A percentile compares a stretch with the other conserved stretches of the same genome.
Conservation (phyloP, 2,329 filamentous ascomycete genomes). For the Corinectria fuckeliana region DNA sequence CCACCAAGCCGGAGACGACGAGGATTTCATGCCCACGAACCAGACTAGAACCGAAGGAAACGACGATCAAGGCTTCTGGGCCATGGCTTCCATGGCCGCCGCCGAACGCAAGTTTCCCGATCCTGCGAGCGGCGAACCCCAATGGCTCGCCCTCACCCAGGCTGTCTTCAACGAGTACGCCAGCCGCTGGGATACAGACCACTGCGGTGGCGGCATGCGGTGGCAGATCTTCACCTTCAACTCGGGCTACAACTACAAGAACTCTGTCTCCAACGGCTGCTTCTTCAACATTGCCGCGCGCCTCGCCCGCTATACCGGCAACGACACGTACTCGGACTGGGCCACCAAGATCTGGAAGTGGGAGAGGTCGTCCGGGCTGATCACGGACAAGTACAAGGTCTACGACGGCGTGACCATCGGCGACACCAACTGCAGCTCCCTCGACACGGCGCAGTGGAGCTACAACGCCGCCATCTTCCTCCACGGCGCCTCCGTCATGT, state of each 20-base stretch:
- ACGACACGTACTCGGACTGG: slow-evolving; percentile 79
- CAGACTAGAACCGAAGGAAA: slow-evolving; percentile 69
- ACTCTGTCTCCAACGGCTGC: slow-evolving; percentile 72
- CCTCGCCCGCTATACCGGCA: slow-evolving; percentile 78
- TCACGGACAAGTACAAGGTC: slow-evolving; percentile 61
- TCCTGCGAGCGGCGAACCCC: slow-evolving; percentile 65
- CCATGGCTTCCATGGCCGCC: slow-evolving; percentile 79
- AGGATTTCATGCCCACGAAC: slow-evolving; percentile 71
- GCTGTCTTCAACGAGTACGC: slow-evolving; percentile 83
- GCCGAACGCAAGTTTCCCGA: slow-evolving; percentile 79
- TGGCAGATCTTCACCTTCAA: slow-evolving; percentile 89
- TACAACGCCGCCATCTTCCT: slow-evolving; percentile 74
- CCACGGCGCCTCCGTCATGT: slow-evolving; percentile 66
- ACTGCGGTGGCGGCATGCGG: slow-evolving; percentile 76
- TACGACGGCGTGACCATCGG: slow-evolving; percentile 55
- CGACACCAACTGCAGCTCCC: slow-evolving; percentile 52
- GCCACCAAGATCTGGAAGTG: slow-evolving; percentile 74
- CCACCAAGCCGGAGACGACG: slow-evolving; percentile 65
- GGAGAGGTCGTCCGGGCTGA: slow-evolving; percentile 62
- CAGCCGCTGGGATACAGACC: slow-evolving; percentile 68
- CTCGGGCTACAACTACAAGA: slow-evolving; percentile 73
- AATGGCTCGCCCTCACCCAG: slow-evolving; percentile 79
- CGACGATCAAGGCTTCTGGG: slow-evolving; percentile 86
- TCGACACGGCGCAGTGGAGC: slow-evolving; percentile 69
- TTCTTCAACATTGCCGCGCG: slow-evolving; percentile 75